phyloP scores from a whole-genome alignment of 768 basidiomycete species.

The Tylopilus intermedius region DNA sequence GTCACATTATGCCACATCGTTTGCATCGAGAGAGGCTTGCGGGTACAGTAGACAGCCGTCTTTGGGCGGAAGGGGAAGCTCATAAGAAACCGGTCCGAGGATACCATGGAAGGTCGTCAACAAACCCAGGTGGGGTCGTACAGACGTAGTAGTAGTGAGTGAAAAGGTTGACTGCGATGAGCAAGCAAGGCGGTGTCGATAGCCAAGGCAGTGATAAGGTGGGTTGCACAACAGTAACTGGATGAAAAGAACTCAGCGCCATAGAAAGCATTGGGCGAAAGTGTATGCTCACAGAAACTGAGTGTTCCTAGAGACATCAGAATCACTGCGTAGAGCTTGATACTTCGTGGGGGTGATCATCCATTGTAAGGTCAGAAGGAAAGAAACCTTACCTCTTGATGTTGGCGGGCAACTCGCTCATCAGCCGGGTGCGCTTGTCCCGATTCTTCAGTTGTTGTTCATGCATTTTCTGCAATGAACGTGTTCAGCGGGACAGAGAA shows the following conservation, averaged over 20 bases:
- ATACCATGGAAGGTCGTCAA: constrained; percentile 49
- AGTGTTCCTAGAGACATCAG: constrained; percentile 65
- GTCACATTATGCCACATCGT: constrained; percentile 63
- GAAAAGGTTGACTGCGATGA: constrained; percentile 73
- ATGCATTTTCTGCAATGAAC: constrained; percentile 75
- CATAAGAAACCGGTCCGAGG: constrained; percentile 47
- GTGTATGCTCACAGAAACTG: constrained; percentile 70
- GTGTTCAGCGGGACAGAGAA: constrained; percentile 74
- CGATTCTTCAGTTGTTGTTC: constrained; percentile 91
- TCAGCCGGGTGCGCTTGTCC: constrained; percentile 75
- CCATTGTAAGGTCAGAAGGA: neutral
- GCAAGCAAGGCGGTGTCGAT: constrained; percentile 61
- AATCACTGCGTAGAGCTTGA: constrained; percentile 79
- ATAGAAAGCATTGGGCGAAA: neutral
- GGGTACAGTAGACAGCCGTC: constrained; percentile 33
- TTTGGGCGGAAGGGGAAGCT: constrained; percentile 37
- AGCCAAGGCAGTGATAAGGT: constrained; percentile 55
- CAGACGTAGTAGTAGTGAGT: constrained; percentile 84
- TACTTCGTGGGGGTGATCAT: constrained; percentile 39
- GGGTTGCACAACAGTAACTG: constrained; percentile 79
- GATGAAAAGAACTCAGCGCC: neutral
- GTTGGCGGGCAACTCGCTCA: constrained; percentile 91
- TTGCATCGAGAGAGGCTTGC: constrained; percentile 59
- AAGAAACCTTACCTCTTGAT: constrained; percentile 61
- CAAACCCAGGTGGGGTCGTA: constrained; percentile 74